Base-by-base conservation (phyloP, 1,284 basidiomycete species). In the Clitocybe nebularis region DNA sequence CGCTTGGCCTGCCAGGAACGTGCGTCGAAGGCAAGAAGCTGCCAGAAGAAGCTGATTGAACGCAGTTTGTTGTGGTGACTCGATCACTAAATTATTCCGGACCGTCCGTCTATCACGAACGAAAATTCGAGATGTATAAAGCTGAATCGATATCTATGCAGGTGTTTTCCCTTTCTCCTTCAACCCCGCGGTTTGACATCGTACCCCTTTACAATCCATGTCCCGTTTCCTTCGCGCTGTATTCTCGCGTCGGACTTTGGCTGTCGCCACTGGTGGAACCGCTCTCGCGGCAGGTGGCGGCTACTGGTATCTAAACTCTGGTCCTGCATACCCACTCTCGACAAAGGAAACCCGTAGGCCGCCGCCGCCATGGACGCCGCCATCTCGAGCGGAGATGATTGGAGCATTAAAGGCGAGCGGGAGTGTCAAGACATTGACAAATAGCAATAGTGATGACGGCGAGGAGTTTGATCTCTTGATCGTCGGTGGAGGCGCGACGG, bases 401-500 rank as follows among this genome's bases (percentile, higher is more conserved):
- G 64, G 72, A 7, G 60, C 69, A 0, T 71, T 89, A 13, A 76
- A 71, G 53, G 69, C 68, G 3, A 75, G 69, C 0, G 66, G 63
- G 3, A 50, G 52, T 33, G 57, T 58, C 21, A 58, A 59, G 19
- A 52, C 53, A 0, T 44, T 22, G 32, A 17, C 24, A 13, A n/a
- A n/a, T n/a, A n/a, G n/a, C n/a, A n/a, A n/a, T n/a, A n/a, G n/a
- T n/a, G 36, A 43, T 2, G 54, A 56, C 1, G 63, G 63, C 1
- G 74, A 79, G 9, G 76, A 81, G 53, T 87, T 89, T 49, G 92
- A 92, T 60, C 66, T 97, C 48, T 72, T 96, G 29, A 70, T 97
- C 48, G 81, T 97, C 41, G 89, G 95, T 16, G 94, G 94, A 37
- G 94, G 95, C 29, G 95, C 95, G 1, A 97, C 93, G 0, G 94